Base-by-base conservation (phyloP, 139 green algal species). In the Mesotaenium endlicherianum region DNA sequence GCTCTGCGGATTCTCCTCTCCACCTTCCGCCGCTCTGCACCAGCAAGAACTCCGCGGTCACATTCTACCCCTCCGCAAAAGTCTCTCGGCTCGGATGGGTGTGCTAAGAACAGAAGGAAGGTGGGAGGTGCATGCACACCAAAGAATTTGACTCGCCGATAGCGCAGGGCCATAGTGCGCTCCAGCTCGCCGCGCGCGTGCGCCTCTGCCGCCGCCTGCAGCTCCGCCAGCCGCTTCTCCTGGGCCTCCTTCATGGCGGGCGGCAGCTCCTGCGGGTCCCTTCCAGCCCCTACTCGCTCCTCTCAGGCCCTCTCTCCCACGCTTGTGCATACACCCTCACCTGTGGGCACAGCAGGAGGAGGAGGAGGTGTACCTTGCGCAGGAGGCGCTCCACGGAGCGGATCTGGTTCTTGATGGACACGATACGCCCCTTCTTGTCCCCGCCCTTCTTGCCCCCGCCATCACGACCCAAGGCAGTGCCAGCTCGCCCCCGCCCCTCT, bases 141-240 rank as follows among this genome's bases (percentile, higher is more conserved):
- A 64, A 84, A 84, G 59, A 84, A 84, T 50, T 84, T 84, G 16
- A 84, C 59, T 82, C 50, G 82, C 3, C 60, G 59, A 8, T 84
- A 84, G 11, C 77, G 77, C 36, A 84, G 30, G 39, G 77, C 39
- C 77, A 84, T 44, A 53, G 8, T 84, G 59, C 64, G 77, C 11
- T 84, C 77, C 6, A 83, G 58, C 14, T 80, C 77, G 4, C 38
- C 3, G 31, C 41, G 60, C 30, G 60, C 60, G 40, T 77, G 77
- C 3, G 60, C 77, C 3, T 76, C 77, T 55, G 39, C 59, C 5
- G 38, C 8, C 8, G 72, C 3, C 40, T 82, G 59, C 59, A 84
- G 16, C 77, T 84, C 60, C 6, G 60, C 77, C 59, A 84, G 67
- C 67, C 82, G 30, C 8, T 82, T 40, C 77, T 84, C 60, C 77